Evolutionary conservation across 495 filamentous ascomycete genomes (phyloP).

Genomic region (Penicillium verhagenii): DNA sequence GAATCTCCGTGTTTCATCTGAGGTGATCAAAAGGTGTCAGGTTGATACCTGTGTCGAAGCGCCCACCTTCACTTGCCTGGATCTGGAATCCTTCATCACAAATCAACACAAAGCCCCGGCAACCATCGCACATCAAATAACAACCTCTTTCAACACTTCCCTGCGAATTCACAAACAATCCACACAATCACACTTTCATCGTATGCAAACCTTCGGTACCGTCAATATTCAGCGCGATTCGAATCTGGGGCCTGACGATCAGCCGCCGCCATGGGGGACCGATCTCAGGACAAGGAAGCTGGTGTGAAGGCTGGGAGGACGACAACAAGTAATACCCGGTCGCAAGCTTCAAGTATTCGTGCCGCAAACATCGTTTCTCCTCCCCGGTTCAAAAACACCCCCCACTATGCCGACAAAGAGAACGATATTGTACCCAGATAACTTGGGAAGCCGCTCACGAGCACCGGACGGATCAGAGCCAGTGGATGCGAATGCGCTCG

Average conservation of each 20-base stretch:
- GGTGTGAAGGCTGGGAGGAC: slow-evolving; percentile 7
- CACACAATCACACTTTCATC: background rate
- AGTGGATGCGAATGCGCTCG: slow-evolving; percentile 60
- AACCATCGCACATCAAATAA: slow-evolving; percentile 1
- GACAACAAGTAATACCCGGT: slow-evolving; percentile 8
- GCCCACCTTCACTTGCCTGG: background rate
- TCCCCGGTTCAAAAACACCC: slow-evolving; percentile 45
- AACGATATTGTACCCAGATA: slow-evolving; percentile 40
- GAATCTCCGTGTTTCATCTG: background rate
- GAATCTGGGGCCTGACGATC: slow-evolving; percentile 15
- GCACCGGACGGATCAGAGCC: slow-evolving; percentile 49
- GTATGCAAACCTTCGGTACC: slow-evolving; percentile 11
- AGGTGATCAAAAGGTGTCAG: background rate
- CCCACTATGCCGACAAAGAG: slow-evolving; percentile 43
- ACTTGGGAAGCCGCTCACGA: slow-evolving; percentile 25
- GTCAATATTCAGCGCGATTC: slow-evolving; percentile 7
- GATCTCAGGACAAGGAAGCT: slow-evolving; percentile 17
- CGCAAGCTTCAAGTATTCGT: slow-evolving; percentile 12
- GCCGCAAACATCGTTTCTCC: slow-evolving; percentile 37
- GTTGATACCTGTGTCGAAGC: slow-evolving; percentile 2
- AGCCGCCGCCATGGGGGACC: slow-evolving; percentile 25
- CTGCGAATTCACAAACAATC: background rate
- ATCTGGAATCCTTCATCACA: background rate
- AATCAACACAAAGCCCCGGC: slow-evolving; percentile 2
- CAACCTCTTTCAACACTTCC: background rate